Evolutionary conservation across 2,329 filamentous ascomycete genomes (phyloP), one percentile per base, ranked within the genome.

Genomic region (Fusarium drepaniforme): DNA sequence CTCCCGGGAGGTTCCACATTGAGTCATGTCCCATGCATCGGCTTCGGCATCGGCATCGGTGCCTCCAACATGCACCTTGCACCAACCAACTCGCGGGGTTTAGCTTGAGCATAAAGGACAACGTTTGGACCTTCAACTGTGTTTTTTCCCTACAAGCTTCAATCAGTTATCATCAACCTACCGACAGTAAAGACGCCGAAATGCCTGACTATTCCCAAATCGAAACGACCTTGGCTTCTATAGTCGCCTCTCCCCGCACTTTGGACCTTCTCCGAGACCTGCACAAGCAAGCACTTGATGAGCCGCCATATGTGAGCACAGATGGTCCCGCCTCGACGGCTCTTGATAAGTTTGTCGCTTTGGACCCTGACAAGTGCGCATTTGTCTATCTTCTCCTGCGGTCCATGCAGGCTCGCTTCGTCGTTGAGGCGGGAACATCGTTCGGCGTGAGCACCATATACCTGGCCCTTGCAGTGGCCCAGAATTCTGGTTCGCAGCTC

Each of bases 371-470:
- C 77, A 92, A 92, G 78, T 89, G 86, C 74, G 82, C 86, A 5
- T 84, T 91, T 44, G 81, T 90, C 2, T 92, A 92, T 78, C 86
- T 88, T 21, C 83, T 92, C 0, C 78, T 86, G 4, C 84, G 85
- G 4, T 83, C 85, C 13, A 87, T 81, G 12, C 83, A 85, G 2
- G 90, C 90, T 1, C 83, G 82, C 2, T 85, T 85, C 49, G 82
- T 91, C 25, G 86, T 92, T 42, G 90, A 92, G 77, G 90, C 89
- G 0, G 90, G 90, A 1, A 92, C 90, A 0, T 88, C 86, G 49
- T 92, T 90, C 67, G 90, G 90, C 3, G 86, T 92, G 2, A 90
- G 87, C 66, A 92, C 90, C 0, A 90, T 92, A 53, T 92, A 91
- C 69, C 85, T 92, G 3, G 89, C 90, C 0, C 82, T 92, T 3